A percentile compares a stretch with the other conserved stretches of the same genome.
Conservation (phyloP, 2,329 filamentous ascomycete genomes). For the Scytalidium lignicola region DNA sequence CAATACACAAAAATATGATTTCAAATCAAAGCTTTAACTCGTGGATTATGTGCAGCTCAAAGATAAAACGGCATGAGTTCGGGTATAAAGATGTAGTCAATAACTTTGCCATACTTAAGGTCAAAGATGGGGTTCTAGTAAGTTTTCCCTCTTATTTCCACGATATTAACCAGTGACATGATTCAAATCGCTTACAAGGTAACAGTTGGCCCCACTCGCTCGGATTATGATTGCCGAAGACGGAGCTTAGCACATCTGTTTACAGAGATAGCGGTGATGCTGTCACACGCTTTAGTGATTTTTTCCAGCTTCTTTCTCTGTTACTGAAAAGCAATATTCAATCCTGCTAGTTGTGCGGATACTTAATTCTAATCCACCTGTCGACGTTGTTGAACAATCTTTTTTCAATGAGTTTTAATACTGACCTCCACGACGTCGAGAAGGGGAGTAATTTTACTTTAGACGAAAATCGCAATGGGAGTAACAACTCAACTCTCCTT, state of each 20-base stretch:
- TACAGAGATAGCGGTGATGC: neutral
- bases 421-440: neutral
- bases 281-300: neutral
- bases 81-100: too few relatives aligned
- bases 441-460: neutral
- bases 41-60: too few relatives aligned
- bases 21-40: too few relatives aligned
- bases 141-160: neutral
- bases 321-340: neutral
- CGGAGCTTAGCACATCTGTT: neutral
- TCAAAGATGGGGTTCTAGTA: neutral
- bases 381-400: neutral
- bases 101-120: neutral
- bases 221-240: neutral
- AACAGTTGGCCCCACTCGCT: neutral
- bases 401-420: neutral
- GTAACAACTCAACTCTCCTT: neutral
- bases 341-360: neutral
- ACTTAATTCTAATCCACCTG: neutral
- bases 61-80: too few relatives aligned
- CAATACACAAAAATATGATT: too few relatives aligned
- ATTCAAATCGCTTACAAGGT: neutral
- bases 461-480: neutral
- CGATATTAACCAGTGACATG: neutral
- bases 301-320: neutral